Evolutionary conservation across 441 rosid species (phyloP).

Genomic region (Omphalea diandra): DNA sequence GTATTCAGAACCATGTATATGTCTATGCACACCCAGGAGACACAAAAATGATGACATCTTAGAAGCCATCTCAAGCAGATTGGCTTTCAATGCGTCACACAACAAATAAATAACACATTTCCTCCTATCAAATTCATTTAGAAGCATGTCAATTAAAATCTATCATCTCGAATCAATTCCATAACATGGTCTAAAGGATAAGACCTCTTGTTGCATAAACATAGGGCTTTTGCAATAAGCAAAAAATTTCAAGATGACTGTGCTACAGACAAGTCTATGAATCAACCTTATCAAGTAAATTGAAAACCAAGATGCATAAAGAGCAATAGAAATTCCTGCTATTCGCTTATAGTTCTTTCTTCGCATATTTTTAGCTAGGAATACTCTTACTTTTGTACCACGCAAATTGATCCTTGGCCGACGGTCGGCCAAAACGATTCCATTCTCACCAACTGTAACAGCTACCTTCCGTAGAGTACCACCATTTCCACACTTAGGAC

Average conservation of each 20-base stretch:
- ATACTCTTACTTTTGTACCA: slow-evolving; percentile 74
- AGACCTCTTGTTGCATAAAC: background rate
- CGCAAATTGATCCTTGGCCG: slow-evolving; percentile 66
- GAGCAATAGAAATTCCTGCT: background rate
- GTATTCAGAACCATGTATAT: background rate
- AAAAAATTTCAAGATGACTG: background rate
- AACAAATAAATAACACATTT: background rate
- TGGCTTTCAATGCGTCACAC: background rate
- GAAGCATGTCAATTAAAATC: background rate
- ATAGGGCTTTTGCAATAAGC: background rate
- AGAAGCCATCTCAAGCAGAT: background rate
- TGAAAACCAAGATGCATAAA: background rate
- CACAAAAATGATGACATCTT: background rate
- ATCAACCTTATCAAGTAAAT: background rate
- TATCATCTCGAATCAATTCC: background rate
- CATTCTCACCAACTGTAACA: slow-evolving; percentile 81
- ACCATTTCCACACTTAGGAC: slow-evolving; percentile 96
- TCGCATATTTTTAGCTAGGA: background rate
- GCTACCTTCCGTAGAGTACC: slow-evolving; percentile 89
- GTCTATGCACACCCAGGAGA: background rate
- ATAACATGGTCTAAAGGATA: background rate
- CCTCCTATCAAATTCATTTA: background rate
- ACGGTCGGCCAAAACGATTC: slow-evolving; percentile 58
- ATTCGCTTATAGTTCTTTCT: background rate
- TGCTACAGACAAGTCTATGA: background rate